Base-by-base conservation (phyloP, 345 rosid genomes). In the Crucihimalaya himalaica region DNA sequence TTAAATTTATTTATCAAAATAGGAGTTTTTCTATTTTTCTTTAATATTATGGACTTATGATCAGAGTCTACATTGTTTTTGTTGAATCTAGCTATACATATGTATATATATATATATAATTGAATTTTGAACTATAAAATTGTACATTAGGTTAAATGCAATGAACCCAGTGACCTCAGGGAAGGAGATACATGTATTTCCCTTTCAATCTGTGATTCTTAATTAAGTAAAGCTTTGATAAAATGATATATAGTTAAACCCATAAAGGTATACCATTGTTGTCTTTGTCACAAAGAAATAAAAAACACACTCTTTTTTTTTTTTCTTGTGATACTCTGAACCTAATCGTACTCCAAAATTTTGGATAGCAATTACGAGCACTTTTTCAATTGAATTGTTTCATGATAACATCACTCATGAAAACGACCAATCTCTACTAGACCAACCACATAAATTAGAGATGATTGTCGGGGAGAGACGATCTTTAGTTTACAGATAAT, bases 341-440 rank as follows among this genome's bases (percentile, higher is more conserved):
- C 78, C 78, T 73, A 73, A 65, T 65, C 66, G 34, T 52, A 64
- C 46, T 29, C 35, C 35, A 7, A 32, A 5, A 20, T n/a, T 23
- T 47, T 8, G 6, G 47, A 28, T 39, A 21, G 9, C 45, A 62
- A 28, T 21, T 21, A 21, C 23, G 23, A 21, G n/a, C 23, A 21
- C 23, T 21, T 21, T 21, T 21, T 21, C 23, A 21, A 21, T 21
- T 21, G 3, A 63, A 10, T 63, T 52, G 47, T n/a, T n/a, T n/a
- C n/a, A n/a, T n/a, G n/a, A n/a, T n/a, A n/a, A n/a, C n/a, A n/a
- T n/a, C n/a, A n/a, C n/a, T n/a, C n/a, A n/a, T n/a, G n/a, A n/a
- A n/a, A n/a, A n/a, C n/a, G 71, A 73, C 77, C 63, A 42, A 40
- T 52, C 76, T 52, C 50, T 52, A 52, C 27, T 51, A 35, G 55